Evolutionary conservation across 345 rosid genomes (phyloP).

Genomic region (Geranium rotundifolium): DNA sequence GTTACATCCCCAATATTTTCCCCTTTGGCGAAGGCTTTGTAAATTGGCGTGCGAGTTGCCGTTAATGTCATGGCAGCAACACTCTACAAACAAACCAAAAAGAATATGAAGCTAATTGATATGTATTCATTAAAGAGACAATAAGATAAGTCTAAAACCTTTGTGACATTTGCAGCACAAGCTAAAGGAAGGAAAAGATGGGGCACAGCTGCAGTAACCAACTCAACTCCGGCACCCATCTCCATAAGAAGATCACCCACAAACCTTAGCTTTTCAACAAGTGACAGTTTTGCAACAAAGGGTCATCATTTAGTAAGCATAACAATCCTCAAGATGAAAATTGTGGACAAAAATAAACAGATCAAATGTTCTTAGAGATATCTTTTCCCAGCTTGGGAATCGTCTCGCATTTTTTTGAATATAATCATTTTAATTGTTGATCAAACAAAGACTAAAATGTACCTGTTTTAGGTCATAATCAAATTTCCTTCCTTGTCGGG

Average conservation of each 20-base stretch:
- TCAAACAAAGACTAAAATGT: background rate
- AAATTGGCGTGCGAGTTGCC: slow-evolving; percentile 92
- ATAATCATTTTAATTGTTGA: too few relatives aligned
- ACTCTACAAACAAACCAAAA: slow-evolving; percentile 40
- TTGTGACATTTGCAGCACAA: slow-evolving; percentile 92
- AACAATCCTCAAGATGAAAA: background rate
- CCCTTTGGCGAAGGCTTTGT: slow-evolving; percentile 97
- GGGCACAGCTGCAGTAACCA: slow-evolving; percentile 84
- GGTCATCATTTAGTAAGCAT: slow-evolving; percentile 8
- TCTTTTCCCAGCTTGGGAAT: too few relatives aligned
- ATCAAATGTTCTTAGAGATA: too few relatives aligned
- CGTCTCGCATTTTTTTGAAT: too few relatives aligned
- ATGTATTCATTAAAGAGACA: background rate
- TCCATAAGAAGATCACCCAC: slow-evolving; percentile 94
- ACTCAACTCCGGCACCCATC: slow-evolving; percentile 94
- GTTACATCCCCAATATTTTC: slow-evolving; percentile 99
- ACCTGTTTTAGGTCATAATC: slow-evolving; percentile 98
- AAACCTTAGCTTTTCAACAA: slow-evolving; percentile 52
- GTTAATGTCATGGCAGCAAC: slow-evolving; percentile 99
- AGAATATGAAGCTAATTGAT: slow-evolving; percentile 5
- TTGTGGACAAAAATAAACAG: background rate
- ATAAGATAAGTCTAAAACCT: slow-evolving; percentile 33
- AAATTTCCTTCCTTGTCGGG: slow-evolving; percentile 94
- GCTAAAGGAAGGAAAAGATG: slow-evolving; percentile 98
- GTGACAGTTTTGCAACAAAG: background rate